Base-by-base conservation (phyloP, 2,329 filamentous ascomycete genomes). In the Alternaria conjuncta region DNA sequence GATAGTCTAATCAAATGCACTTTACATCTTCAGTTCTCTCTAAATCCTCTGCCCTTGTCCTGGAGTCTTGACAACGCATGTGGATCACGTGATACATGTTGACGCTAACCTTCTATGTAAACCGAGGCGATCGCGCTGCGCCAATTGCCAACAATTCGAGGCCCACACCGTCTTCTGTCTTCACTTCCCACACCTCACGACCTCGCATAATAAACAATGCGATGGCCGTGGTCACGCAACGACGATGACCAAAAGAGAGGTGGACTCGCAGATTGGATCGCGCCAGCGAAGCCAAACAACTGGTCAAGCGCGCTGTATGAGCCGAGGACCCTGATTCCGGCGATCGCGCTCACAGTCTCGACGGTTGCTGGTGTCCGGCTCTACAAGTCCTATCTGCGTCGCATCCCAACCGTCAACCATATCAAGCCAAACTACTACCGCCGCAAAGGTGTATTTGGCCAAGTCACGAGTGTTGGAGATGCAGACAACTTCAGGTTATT, bases 401-500 rank as follows among this genome's bases (percentile, higher is more conserved):
- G 96, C 56, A 93, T 98, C 61, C 94, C 94, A 5, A 90, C 89
- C 60, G 88, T 92, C 36, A 85, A 87, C 23, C 87, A 94, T 76
- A 91, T 99, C 70, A 88, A 89, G 51, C 91, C 93, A 3, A 83
- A 85, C 11, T 91, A 90, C 76, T 95, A 95, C 77, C 88, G 92
- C 49, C 89, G 85, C 64, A 87, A 92, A 71, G 94, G 88, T 70
- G 77, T 99, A 45, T 91, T 95, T 71, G 96, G 96, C 13, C 87
- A 87, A 65, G 96, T 98, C 45, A 97, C 95, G 12, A 94, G 92
- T 71, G 96, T 99, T 23, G 96, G 96, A 45, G 96, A 99, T 85
- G 96, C 94, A 5, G 96, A 99, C 80, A 95, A 95, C 77, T 97
- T 99, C 79, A 91, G 96, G 71, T 80, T 99, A 51, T 99, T 91